Evolutionary conservation across 306 rosid species (phyloP).

Genomic region (Carpinus fangiana): DNA sequence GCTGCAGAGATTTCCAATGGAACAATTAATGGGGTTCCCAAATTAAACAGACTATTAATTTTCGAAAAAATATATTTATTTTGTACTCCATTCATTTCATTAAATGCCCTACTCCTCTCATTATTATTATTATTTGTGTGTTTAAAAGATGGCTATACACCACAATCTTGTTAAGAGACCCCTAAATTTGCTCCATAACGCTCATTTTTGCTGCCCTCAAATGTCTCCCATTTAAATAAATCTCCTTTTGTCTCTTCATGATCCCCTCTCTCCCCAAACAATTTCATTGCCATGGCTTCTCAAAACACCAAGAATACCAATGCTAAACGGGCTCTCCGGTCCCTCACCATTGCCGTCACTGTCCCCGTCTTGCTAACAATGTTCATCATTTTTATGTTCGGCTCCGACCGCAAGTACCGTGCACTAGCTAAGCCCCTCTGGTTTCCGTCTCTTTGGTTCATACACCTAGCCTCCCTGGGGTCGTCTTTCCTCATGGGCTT

Average conservation of each 20-base stretch:
- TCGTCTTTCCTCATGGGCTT: slow-evolving; percentile 65
- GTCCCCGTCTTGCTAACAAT: slow-evolving; percentile 45
- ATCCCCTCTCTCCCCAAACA: neutral
- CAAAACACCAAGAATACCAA: slow-evolving; percentile 30
- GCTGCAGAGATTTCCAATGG: too few species aligned
- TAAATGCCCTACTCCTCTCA: neutral
- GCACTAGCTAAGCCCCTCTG: slow-evolving; percentile 42
- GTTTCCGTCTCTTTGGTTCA: slow-evolving; percentile 66
- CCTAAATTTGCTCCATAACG: slow-evolving; percentile 52
- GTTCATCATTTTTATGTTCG: slow-evolving; percentile 38
- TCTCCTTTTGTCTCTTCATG: neutral
- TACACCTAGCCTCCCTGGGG: slow-evolving; percentile 43
- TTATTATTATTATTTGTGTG: too few species aligned
- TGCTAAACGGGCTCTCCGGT: slow-evolving; percentile 50
- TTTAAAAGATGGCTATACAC: neutral
- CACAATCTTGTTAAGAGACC: slow-evolving; percentile 14
- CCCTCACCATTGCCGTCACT: slow-evolving; percentile 46
- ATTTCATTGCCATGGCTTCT: neutral
- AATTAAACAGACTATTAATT: too few species aligned
- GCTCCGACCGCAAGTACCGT: slow-evolving; percentile 44
- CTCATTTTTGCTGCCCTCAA: slow-evolving; percentile 15
- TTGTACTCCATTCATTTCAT: too few species aligned
- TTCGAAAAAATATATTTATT: neutral
- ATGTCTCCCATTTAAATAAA: slow-evolving; percentile 9
- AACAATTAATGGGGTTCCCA: too few species aligned